Percentiles rank a stretch among this genome's conserved stretches.
These are phyloP conservation scores for Alternaria arborescens DNA, from an alignment of 2,329 filamentous ascomycete species.

Conservation along the genomic window DNA sequence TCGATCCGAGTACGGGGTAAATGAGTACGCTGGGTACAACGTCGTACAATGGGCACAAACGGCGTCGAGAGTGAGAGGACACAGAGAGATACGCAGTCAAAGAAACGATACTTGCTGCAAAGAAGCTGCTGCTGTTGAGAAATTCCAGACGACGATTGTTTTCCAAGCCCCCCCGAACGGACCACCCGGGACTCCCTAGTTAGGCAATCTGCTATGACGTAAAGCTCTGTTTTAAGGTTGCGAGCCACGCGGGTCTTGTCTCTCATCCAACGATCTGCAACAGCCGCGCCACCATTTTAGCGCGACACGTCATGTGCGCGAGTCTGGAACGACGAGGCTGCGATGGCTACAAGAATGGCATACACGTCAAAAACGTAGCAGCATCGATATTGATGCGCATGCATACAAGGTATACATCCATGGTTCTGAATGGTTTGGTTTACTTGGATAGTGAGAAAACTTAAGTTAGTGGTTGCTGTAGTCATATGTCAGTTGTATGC, in stretches of 20 bases:
- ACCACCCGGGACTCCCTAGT: constrained; percentile 13
- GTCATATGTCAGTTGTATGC: not conserved
- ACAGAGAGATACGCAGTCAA: not conserved
- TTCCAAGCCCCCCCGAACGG: constrained; percentile 17
- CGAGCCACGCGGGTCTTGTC: constrained; percentile 16
- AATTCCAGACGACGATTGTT: constrained; percentile 10
- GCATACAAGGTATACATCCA: not conserved
- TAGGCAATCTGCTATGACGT: constrained; percentile 27
- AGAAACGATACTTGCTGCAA: not conserved
- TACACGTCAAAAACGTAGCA: not conserved
- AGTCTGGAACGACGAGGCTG: constrained; percentile 9
- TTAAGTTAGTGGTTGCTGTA: not conserved
- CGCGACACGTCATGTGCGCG: constrained; percentile 15
- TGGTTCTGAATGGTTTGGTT: not conserved
- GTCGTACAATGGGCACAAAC: not conserved
- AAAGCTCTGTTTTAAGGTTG: constrained; percentile 26
- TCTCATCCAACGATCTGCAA: constrained; percentile 25
- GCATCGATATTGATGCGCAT: not conserved
- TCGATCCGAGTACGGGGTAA: constrained; percentile 2
- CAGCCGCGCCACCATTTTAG: constrained; percentile 20
- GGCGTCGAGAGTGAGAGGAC: not conserved
- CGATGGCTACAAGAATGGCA: constrained; percentile 1
- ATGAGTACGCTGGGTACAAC: not conserved
- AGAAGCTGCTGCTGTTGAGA: constrained; percentile 1
- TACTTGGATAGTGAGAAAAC: not conserved